Conservation (phyloP, 169 alveolate species). For the Cryptosporidium meleagridis region DNA sequence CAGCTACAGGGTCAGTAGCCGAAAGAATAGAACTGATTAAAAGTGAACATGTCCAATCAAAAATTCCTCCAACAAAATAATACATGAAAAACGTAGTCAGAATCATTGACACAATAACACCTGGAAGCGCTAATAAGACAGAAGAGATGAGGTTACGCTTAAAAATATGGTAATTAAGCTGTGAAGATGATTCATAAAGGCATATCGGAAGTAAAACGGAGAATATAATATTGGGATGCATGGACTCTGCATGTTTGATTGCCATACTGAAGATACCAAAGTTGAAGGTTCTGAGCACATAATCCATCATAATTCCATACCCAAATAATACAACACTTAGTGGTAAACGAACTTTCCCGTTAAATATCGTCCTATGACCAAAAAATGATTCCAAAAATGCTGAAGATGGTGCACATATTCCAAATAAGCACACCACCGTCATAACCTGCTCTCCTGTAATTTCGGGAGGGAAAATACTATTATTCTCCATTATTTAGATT, state of each 20-base stretch:
- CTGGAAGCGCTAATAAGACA: conserved; percentile 69
- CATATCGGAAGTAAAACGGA: conserved; percentile 73
- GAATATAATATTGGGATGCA: conserved; percentile 73
- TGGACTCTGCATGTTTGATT: conserved; percentile 44
- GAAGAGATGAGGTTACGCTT: conserved; percentile 49
- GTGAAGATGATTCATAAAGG: conserved; percentile 76
- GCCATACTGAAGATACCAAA: conserved; percentile 65
- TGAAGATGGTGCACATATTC: conserved; percentile 64
- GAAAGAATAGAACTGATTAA: conserved; percentile 78
- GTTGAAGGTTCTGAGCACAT: conserved; percentile 34
- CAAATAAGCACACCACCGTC: conserved; percentile 71
- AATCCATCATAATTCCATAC: conserved; percentile 65
- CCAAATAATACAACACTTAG: conserved; percentile 59
- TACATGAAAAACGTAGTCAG: conserved; percentile 77
- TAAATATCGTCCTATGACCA: conserved; percentile 52
- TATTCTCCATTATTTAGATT: conserved; percentile 23
- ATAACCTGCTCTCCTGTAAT: conserved; percentile 68
- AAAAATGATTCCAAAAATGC: conserved; percentile 69
- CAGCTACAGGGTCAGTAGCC: conserved; percentile 83
- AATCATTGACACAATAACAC: conserved; percentile 72
- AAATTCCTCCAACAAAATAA: conserved; percentile 77
- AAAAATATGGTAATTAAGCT: conserved; percentile 71
- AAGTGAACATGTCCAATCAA: conserved; percentile 77
- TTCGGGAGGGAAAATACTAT: conserved; percentile 39
- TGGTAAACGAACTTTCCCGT: conserved; percentile 61